Conservation (phyloP, 2,329 filamentous ascomycete genomes). For the Penicillium italicum region DNA sequence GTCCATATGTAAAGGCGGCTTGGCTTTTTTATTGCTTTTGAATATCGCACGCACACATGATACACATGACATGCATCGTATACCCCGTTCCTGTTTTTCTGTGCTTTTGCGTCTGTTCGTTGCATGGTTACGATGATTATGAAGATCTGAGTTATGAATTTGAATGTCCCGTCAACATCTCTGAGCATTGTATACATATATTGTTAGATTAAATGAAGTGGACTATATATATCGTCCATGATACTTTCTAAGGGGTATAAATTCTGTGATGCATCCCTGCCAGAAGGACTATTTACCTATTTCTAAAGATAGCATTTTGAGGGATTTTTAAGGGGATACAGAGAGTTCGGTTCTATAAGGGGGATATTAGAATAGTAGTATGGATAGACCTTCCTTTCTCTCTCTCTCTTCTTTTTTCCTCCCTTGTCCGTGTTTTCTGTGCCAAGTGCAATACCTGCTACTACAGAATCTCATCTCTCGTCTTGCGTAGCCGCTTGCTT, state of each 20-base stretch:
- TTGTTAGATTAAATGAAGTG: not conserved
- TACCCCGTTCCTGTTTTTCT: not conserved
- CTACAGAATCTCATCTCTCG: too few species aligned
- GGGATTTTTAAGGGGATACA: too few species aligned
- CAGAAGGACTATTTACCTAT: not conserved
- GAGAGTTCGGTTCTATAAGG: too few species aligned
- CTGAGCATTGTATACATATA: not conserved
- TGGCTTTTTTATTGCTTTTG: not conserved
- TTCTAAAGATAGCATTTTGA: too few species aligned
- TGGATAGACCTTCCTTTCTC: too few species aligned
- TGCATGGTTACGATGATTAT: conserved; percentile 3
- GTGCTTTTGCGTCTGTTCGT: not conserved
- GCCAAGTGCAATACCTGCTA: too few species aligned
- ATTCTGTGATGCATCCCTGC: not conserved
- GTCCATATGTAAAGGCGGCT: conserved; percentile 19
- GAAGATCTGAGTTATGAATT: conserved; percentile 6
- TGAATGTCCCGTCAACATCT: not conserved
- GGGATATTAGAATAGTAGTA: too few species aligned
- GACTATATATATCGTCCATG: not conserved
- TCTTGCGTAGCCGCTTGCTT: too few species aligned
- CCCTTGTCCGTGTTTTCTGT: too few species aligned
- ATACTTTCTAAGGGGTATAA: not conserved
- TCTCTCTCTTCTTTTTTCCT: too few species aligned
- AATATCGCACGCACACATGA: not conserved
- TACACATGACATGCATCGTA: not conserved